Conservation (phyloP, 805 yeast genomes). For the Nakazawaea populi region DNA sequence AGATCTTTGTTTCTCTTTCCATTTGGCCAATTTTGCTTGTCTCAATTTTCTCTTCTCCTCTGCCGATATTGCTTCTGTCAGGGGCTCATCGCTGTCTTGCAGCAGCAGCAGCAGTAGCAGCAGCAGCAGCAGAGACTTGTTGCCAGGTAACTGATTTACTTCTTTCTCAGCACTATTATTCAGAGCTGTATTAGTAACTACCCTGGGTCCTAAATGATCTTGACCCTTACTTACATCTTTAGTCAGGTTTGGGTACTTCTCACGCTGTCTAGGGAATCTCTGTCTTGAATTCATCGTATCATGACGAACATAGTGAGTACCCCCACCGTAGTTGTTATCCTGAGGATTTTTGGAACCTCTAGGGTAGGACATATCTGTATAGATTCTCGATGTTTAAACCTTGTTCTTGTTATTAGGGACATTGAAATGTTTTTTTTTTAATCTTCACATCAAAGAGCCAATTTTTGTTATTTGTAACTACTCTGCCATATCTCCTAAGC, state of each 20-base stretch:
- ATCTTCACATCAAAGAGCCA: no score
- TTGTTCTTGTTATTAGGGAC: not conserved
- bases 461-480: no score
- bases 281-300: not conserved
- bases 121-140: not conserved
- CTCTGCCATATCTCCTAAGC: no score
- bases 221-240: conserved; percentile 5
- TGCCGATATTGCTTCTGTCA: conserved; percentile 11
- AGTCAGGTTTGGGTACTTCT: not conserved
- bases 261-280: not conserved
- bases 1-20: conserved; percentile 50
- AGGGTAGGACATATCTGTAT: not conserved
- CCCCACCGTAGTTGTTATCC: not conserved
- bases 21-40: conserved; percentile 48
- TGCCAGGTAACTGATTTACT: not conserved
- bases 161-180: not conserved
- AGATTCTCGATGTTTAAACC: not conserved
- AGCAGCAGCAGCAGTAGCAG: not conserved
- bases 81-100: not conserved
- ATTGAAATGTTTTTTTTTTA: no score
- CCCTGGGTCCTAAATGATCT: not conserved
- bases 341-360: not conserved
- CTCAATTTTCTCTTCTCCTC: conserved; percentile 35
- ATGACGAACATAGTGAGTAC: not conserved
- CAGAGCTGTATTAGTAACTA: conserved; percentile 2